Conservation (phyloP, 805 yeast species). For the Pichia paraexigua region DNA sequence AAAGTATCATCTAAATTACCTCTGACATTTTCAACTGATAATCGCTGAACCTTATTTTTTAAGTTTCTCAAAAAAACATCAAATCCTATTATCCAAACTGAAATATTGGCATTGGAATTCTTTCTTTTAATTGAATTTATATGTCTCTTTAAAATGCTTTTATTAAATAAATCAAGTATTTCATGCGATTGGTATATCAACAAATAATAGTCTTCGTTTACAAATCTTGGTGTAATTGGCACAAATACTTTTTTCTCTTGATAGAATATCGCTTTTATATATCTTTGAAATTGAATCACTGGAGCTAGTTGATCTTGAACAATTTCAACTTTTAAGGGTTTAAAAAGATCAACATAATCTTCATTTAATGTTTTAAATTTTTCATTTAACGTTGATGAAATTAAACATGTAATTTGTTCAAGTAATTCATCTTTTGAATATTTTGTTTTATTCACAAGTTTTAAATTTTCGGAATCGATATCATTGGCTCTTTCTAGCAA, state of each 20-base stretch:
- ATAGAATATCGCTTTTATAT: slow-evolving; percentile 42
- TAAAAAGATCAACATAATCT: neutral
- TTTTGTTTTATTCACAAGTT: slow-evolving; percentile 29
- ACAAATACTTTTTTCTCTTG: slow-evolving; percentile 41
- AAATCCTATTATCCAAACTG: slow-evolving; percentile 42
- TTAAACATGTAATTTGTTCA: slow-evolving; percentile 34
- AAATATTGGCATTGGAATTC: slow-evolving; percentile 24
- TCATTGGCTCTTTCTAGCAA: slow-evolving; percentile 17
- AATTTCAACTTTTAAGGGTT: slow-evolving; percentile 9
- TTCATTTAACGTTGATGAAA: slow-evolving; percentile 2
- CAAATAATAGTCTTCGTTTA: slow-evolving; percentile 37
- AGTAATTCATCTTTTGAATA: slow-evolving; percentile 44
- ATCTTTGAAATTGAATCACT: slow-evolving; percentile 44
- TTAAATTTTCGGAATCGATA: slow-evolving; percentile 14
- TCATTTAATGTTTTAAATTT: neutral
- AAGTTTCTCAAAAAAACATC: slow-evolving; percentile 40
- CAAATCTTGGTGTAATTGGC: slow-evolving; percentile 37
- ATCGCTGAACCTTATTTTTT: slow-evolving; percentile 21
- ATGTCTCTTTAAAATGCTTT: slow-evolving; percentile 20
- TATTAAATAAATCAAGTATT: slow-evolving; percentile 31
- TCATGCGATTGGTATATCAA: slow-evolving; percentile 41
- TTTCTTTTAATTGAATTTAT: slow-evolving; percentile 19
- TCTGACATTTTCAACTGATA: neutral
- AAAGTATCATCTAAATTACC: neutral
- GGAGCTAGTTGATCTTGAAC: slow-evolving; percentile 29